phyloP scores from a whole-genome alignment of 2,329 filamentous ascomycete genomes.

The Penicillium sp. region DNA sequence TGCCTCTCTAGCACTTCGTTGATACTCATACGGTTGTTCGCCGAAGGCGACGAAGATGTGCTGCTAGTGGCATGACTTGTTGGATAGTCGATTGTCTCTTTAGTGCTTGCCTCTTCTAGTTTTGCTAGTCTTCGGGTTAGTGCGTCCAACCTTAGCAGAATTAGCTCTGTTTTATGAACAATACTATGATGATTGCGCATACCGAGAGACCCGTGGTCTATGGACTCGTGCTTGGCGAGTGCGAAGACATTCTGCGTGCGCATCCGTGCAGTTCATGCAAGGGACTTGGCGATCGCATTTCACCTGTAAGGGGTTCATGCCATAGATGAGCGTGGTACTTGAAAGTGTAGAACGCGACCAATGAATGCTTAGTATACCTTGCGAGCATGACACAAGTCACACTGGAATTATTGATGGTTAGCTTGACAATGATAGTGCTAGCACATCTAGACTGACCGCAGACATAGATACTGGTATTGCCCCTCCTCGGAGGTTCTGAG shows the following conservation, averaged over 20 bases:
- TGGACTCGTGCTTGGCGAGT: slow-evolving; percentile 23
- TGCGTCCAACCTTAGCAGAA: slow-evolving; percentile 14
- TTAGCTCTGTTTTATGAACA: background rate
- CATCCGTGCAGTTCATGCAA: slow-evolving; percentile 47
- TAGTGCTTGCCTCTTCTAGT: slow-evolving; percentile 15
- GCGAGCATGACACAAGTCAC: slow-evolving; percentile 39
- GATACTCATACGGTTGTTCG: background rate
- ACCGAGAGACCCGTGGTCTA: slow-evolving; percentile 24
- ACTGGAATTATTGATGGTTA: slow-evolving; percentile 20
- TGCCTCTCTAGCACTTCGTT: background rate
- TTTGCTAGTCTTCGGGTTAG: slow-evolving; percentile 20
- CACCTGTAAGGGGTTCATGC: slow-evolving; percentile 29
- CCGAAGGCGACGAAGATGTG: slow-evolving; percentile 12
- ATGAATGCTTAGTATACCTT: slow-evolving; percentile 18
- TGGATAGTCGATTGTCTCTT: slow-evolving; percentile 7
- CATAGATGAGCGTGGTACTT: background rate
- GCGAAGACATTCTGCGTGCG: slow-evolving; percentile 35
- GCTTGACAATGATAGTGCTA: background rate
- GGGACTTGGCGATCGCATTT: slow-evolving; percentile 45
- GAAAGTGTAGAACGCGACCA: no score
- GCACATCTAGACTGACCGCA: background rate
- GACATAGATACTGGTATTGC: background rate
- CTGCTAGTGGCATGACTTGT: slow-evolving; percentile 6
- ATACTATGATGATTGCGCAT: background rate
- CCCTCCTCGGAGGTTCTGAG: background rate